A percentile compares a stretch with the other conserved stretches of the same genome.
Evolutionary conservation across 495 filamentous ascomycete genomes (phyloP).

Genomic region (Polyplosphaeria fusca): DNA sequence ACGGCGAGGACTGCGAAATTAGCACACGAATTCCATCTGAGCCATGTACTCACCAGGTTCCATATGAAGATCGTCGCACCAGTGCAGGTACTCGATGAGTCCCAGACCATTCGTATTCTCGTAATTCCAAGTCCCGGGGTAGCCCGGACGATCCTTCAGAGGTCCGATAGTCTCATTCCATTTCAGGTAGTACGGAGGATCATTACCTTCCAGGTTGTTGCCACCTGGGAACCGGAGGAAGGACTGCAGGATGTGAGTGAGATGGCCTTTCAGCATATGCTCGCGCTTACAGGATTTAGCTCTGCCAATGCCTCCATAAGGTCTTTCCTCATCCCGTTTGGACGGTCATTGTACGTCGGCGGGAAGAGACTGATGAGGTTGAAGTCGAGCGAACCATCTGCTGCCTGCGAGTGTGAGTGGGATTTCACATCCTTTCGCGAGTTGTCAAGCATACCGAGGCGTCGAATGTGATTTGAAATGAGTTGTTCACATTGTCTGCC

Average conservation of each 20-base stretch:
- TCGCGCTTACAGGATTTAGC: conserved; percentile 29
- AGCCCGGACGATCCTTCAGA: conserved; percentile 37
- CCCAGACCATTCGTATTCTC: conserved; percentile 42
- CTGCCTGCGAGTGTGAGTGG: background rate
- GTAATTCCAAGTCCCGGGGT: conserved; percentile 40
- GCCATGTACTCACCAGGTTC: conserved; percentile 23
- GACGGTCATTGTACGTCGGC: conserved; percentile 41
- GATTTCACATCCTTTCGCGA: background rate
- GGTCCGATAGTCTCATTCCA: conserved; percentile 43
- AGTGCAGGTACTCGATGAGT: conserved; percentile 39
- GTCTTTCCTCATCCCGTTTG: conserved; percentile 37
- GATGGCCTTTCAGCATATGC: background rate
- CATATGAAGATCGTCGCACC: conserved; percentile 40
- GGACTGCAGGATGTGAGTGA: background rate
- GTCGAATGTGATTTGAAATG: conserved; percentile 40
- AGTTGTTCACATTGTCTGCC: conserved; percentile 41
- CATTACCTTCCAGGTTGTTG: conserved; percentile 43
- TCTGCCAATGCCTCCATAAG: conserved; percentile 39
- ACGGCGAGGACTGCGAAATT: conserved; percentile 35
- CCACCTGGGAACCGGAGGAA: conserved; percentile 34
- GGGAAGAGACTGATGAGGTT: conserved; percentile 42
- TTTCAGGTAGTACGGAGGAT: conserved; percentile 36
- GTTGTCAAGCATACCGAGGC: conserved; percentile 16
- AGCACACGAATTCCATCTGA: too few species aligned
- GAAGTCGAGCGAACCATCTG: conserved; percentile 33